Evolutionary conservation across 228 moss, liverwort and hornwort genomes (phyloP), one percentile per base, ranked within the genome.

Genomic region (Sphagnum magellanicum): DNA sequence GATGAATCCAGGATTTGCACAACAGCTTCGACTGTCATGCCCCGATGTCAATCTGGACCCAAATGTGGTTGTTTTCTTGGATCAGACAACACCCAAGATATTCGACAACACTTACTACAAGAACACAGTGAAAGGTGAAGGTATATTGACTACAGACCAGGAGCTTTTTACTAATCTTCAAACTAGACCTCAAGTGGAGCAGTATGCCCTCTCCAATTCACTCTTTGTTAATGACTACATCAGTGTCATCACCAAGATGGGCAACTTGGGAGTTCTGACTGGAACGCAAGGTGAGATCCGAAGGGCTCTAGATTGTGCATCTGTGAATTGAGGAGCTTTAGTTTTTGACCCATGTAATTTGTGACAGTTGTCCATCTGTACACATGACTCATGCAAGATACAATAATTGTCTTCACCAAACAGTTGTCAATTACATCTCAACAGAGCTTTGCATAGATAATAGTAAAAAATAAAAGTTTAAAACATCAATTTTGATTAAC

Each of bases 11-110:
- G 68, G 6, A 5, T 86, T 79, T 6, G 86, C 82, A 8, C 71
- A 50, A 58, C 77, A 86, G 69, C 49, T 86, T 3, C 32, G 60
- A 5, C 8, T 70, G 1, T 17, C 79, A 53, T 79, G 82, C 15
- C 55, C 85, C 0, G 68, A 77, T 10, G 77, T 82, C 9, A 65
- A 86, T 59, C 51, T 79, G 49, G 77, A 71, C 55, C 55, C 55
- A 12, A 55, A 8, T 8, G 55, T 55, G 55, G 55, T 55, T 63
- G 82, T 82, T 5, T 86, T 82, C 16, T 7, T 86, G 49, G 86
- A 86, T 67, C 49, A 73, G 59, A 79, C 82, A 67, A 60, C 86
- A 7, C 86, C 86, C 4, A 82, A 70, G 49, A 71, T 63, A 63
- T 55, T 55, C 3, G 55, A 55, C 55, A 55, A 55, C 12, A 12